Base-by-base conservation (phyloP, 176 grass and related monocot species). In the Oryza glumipatula region DNA sequence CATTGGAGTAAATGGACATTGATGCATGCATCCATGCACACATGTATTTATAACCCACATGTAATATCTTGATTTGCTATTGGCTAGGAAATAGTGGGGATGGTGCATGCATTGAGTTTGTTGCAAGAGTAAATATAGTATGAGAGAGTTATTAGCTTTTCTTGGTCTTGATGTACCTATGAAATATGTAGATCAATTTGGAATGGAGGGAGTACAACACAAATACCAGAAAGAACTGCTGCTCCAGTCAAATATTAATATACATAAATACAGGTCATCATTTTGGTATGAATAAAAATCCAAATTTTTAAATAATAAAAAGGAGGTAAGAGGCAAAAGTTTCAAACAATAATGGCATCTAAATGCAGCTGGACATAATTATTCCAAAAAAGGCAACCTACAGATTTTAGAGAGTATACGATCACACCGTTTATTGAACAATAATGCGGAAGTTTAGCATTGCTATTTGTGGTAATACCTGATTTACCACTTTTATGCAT, bases 241-340 rank as follows among this genome's bases (percentile, higher is more conserved):
- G 43, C 9, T 84, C 70, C 63, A 86, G 11, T 76, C 43, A 28
- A 84, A 67, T 39, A 84, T 6, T 17, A 52, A 51, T 6, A 65
- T 52, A 35, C 13, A 68, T 4, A n/a, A 82, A 78, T 78, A 24
- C 60, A 49, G 13, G 6, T 83, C 68, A 30, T 73, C 68, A 73
- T 90, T 86, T 67, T 82, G 33, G 14, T 90, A 9, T 45, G 44
- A 56, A 30, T 58, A 81, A 67, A 22, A n/a, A 63, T 23, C 8
- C 3, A 63, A 63, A 63, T 11, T 63, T 61, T 41, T 41, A 9
- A 41, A 41, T 41, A 41, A 41, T 41, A 9, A 8, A 61, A 22
- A 61, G 56, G 24, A 44, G 12, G 26, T 49, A 65, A 54, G 12
- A 54, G 16, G 30, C 10, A 68, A 67, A 35, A 66, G 30, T 36